Percentiles rank a stretch among this genome's conserved stretches.
Conservation (phyloP, 495 filamentous ascomycete genomes). For the Aspergillus nanangensis region DNA sequence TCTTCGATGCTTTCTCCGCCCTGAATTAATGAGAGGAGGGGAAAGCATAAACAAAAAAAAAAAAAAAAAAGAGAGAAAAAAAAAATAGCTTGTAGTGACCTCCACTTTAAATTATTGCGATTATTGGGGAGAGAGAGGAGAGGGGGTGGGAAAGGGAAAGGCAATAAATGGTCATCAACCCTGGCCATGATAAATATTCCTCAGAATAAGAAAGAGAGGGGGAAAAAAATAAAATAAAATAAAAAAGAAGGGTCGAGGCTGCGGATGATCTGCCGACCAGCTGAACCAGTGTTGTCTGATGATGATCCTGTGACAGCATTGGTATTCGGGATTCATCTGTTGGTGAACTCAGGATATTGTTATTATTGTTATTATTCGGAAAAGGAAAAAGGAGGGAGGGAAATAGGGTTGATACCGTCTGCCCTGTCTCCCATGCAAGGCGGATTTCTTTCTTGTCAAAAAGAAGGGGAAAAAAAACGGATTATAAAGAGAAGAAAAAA, state of each 20-base stretch:
- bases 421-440: too few relatives aligned
- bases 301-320: conserved; percentile 10
- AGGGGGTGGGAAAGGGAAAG: background rate
- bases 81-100: background rate
- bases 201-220: background rate
- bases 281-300: conserved; percentile 8
- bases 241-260: conserved; percentile 11
- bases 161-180: background rate
- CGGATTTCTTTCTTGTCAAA: too few relatives aligned
- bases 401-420: background rate
- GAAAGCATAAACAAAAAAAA: background rate
- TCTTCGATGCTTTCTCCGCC: conserved; percentile 1
- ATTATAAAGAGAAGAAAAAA: too few relatives aligned
- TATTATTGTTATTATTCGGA: too few relatives aligned
- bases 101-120: background rate
- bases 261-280: conserved; percentile 18
- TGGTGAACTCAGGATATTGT: background rate
- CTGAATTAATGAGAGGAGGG: background rate
- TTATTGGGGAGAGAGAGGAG: too few relatives aligned
- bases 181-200: too few relatives aligned
- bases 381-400: too few relatives aligned
- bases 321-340: background rate
- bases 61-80: background rate
- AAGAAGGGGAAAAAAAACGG: too few relatives aligned
- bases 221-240: background rate